Percentiles rank a stretch among this genome's conserved stretches.
Conservation (phyloP, 2,329 filamentous ascomycete species). For the Aaosphaeria pasadenensis region DNA sequence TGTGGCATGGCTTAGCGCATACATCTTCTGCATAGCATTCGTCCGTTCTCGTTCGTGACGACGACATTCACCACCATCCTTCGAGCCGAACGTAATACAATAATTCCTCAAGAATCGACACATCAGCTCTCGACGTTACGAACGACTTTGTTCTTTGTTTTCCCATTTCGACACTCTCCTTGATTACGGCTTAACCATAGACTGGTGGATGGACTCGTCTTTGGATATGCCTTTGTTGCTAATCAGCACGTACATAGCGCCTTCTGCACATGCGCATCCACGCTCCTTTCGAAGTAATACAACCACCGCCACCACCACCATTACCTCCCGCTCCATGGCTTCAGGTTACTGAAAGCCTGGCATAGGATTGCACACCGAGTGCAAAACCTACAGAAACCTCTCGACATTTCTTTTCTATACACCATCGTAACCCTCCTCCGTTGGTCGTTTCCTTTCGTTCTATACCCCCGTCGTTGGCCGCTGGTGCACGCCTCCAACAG, state of each 20-base stretch:
- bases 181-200: conserved; percentile 19
- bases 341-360: not conserved
- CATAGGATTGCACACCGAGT: not conserved
- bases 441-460: conserved; percentile 13
- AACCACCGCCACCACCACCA: not conserved
- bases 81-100: conserved; percentile 14
- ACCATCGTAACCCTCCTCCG: not conserved
- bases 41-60: not conserved
- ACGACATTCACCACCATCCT: not conserved
- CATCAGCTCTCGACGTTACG: conserved; percentile 4
- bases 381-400: not conserved
- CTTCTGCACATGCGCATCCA: conserved; percentile 3
- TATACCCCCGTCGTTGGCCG: conserved; percentile 10
- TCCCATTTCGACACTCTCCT: conserved; percentile 11
- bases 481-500: too few species aligned
- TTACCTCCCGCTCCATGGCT: not conserved
- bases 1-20: conserved; percentile 14
- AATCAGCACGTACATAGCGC: conserved; percentile 7
- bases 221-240: conserved; percentile 7
- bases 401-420: not conserved
- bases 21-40: conserved; percentile 11
- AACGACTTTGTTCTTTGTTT: conserved; percentile 9
- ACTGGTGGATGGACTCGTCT: too few species aligned
- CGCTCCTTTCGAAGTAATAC: conserved; percentile 9
- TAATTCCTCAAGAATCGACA: conserved; percentile 10